Evolutionary conservation across 2,329 filamentous ascomycete species (phyloP), one percentile per base, ranked within the genome.

Genomic region (Aspergillaceae sp.): DNA sequence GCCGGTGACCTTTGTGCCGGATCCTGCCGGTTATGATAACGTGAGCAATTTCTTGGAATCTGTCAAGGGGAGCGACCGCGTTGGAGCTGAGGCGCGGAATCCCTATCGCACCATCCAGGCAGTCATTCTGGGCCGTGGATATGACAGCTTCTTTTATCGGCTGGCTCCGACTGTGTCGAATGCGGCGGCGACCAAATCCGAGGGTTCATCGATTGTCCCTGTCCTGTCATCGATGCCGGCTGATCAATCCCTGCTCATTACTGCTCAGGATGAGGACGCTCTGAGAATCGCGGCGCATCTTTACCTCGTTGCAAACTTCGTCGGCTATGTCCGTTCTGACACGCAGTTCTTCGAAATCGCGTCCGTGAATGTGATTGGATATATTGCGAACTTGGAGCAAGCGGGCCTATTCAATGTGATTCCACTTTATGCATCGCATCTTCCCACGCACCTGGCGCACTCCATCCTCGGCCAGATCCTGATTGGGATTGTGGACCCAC

Each of bases 361-460:
- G 3, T 64, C 65, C 5, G 48, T 67, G 57, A 80, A 91, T 41
- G 74, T 96, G 44, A 81, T 85, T 1, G 83, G 80, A 3, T 97
- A 97, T 62, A 84, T 94, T 46, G 85, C 86, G 56, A 83, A 86
- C 50, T 70, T 98, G 34, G 81, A 86, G 38, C 75, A 84, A 41
- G 79, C 80, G 10, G 80, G 82, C 32, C 79, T 92, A 45, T 80
- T 85, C 48, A 83, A 91, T 51, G 70, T 92, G 37, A 85, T 95
- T 46, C 90, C 92, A 0, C 72, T 94, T 1, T 98, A 98, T 64
- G 90, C 87, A 51, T 88, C 88, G 6, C 83, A 87, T 56, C 74
- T 98, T 8, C 75, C 79, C 7, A 70, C 74, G 5, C 72, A 79
- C 8, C 77, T 84, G 51, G 76, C 78, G 50, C 82, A 88, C 55